phyloP scores from a whole-genome alignment of 352 stramenopile genomes.

The Paralagenidium karlingii region DNA sequence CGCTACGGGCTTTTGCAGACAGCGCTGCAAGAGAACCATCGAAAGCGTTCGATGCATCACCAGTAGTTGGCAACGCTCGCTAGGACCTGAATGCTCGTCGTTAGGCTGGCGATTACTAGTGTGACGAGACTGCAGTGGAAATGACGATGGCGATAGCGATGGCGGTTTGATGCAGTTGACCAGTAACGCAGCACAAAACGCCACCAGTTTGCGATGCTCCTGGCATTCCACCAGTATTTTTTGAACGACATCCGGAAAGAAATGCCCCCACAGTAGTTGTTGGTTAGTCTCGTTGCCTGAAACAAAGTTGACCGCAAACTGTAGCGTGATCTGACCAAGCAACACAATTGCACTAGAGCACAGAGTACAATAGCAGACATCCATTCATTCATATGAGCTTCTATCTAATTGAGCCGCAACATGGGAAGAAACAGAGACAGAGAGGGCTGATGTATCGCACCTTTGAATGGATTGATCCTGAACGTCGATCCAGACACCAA shows the following conservation, averaged over 20 bases:
- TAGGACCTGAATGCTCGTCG: too few relatives aligned
- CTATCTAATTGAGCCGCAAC: not conserved
- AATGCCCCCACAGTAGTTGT: slow-evolving; percentile 30
- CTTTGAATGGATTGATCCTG: slow-evolving; percentile 29
- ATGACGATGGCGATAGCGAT: not conserved
- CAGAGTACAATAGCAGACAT: slow-evolving; percentile 2
- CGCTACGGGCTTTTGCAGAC: slow-evolving; percentile 22
- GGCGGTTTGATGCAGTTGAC: slow-evolving; percentile 58
- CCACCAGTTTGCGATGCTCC: slow-evolving; percentile 58
- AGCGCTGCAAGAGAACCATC: slow-evolving; percentile 67
- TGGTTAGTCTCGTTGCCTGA: slow-evolving; percentile 33
- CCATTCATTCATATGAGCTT: slow-evolving; percentile 1
- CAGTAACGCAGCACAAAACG: slow-evolving; percentile 42
- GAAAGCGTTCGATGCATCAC: slow-evolving; percentile 51
- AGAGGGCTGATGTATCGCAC: slow-evolving; percentile 9
- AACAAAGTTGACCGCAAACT: slow-evolving; percentile 64
- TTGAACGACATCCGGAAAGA: slow-evolving; percentile 61
- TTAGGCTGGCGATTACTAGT: not conserved
- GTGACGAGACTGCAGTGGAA: not conserved
- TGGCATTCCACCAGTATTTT: slow-evolving; percentile 78
- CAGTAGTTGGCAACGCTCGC: slow-evolving; percentile 6
- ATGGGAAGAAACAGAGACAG: not conserved
- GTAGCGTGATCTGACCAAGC: slow-evolving; percentile 45
- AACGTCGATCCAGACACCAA: slow-evolving; percentile 54
- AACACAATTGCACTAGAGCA: slow-evolving; percentile 23